Evolutionary conservation across 2,329 filamentous ascomycete genomes (phyloP).

Genomic region (Zymoseptoria crescenta): DNA sequence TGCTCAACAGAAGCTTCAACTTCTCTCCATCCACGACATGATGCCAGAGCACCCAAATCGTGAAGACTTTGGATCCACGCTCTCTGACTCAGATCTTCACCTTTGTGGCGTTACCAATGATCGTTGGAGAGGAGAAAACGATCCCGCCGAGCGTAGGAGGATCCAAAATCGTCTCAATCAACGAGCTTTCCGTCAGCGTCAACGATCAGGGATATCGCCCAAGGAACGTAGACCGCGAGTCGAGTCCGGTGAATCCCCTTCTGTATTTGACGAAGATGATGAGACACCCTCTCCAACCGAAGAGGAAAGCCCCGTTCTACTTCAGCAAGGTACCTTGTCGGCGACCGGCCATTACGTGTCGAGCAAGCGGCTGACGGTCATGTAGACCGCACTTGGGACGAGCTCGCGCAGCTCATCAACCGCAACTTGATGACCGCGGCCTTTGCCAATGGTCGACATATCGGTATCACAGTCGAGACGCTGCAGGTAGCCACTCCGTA

Average conservation of each 20-base stretch:
- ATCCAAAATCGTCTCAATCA: conserved; percentile 29
- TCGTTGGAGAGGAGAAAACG: conserved; percentile 27
- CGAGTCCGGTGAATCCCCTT: conserved; percentile 5
- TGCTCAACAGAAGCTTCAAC: background rate
- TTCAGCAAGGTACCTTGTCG: background rate
- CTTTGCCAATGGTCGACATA: conserved; percentile 17
- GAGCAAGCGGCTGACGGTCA: conserved; percentile 7
- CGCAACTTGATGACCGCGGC: conserved; percentile 24
- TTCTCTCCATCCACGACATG: background rate
- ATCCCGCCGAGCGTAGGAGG: conserved; percentile 23
- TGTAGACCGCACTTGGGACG: conserved; percentile 17
- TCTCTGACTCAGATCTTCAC: background rate
- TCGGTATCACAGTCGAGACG: conserved; percentile 16
- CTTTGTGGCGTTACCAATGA: conserved; percentile 14
- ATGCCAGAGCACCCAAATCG: background rate
- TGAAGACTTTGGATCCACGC: background rate
- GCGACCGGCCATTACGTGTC: background rate
- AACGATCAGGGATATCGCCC: conserved; percentile 19
- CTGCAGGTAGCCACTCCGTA: conserved; percentile 13
- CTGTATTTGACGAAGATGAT: conserved; percentile 5
- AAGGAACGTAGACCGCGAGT: conserved; percentile 18
- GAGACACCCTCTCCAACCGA: conserved; percentile 1
- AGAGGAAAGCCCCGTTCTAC: background rate
- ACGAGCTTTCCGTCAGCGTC: conserved; percentile 26
- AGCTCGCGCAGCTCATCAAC: conserved; percentile 26